Evolutionary conservation across 2,329 filamentous ascomycete species (phyloP).

Genomic region (Sphaerulina populicola): DNA sequence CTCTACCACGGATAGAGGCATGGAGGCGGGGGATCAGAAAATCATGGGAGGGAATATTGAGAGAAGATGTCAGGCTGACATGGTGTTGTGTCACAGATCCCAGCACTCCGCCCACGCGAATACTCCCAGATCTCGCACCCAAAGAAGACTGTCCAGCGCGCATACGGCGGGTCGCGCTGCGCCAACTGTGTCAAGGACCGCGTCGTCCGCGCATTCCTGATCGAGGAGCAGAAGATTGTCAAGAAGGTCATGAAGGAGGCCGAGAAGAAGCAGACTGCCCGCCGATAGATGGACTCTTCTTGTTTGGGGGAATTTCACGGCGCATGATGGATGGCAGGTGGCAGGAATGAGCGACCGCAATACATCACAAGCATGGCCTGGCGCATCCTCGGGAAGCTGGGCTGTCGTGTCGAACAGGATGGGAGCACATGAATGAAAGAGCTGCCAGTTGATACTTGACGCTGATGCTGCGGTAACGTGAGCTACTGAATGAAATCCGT

Average conservation of each 20-base stretch:
- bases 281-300: conserved; percentile 21
- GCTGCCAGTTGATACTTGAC: conserved; percentile 3
- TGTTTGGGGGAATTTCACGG: conserved; percentile 10
- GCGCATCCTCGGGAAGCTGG: neutral
- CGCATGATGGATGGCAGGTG: conserved; percentile 6
- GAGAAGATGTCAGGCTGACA: conserved; percentile 13
- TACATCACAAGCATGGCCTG: conserved; percentile 9
- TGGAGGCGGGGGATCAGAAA: too few relatives aligned
- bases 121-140: conserved; percentile 95
- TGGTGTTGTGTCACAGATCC: conserved; percentile 52
- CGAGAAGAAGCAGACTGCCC: conserved; percentile 57
- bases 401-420: conserved; percentile 9
- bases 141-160: conserved; percentile 98
- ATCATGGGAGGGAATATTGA: neutral
- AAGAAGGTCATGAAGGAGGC: conserved; percentile 99
- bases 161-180: conserved; percentile 97
- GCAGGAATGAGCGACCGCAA: conserved; percentile 9
- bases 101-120: conserved; percentile 95
- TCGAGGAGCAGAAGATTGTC: conserved; percentile 99
- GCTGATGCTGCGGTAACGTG: conserved; percentile 7
- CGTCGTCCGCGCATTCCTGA: conserved; percentile 95
- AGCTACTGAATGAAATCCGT: conserved; percentile 15
- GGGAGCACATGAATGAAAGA: conserved; percentile 1
- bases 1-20: too few relatives aligned
- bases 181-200: conserved; percentile 97